Evolutionary conservation across 768 basidiomycete genomes (phyloP), one percentile per base, ranked within the genome.

Genomic region (Boletellus sp.): DNA sequence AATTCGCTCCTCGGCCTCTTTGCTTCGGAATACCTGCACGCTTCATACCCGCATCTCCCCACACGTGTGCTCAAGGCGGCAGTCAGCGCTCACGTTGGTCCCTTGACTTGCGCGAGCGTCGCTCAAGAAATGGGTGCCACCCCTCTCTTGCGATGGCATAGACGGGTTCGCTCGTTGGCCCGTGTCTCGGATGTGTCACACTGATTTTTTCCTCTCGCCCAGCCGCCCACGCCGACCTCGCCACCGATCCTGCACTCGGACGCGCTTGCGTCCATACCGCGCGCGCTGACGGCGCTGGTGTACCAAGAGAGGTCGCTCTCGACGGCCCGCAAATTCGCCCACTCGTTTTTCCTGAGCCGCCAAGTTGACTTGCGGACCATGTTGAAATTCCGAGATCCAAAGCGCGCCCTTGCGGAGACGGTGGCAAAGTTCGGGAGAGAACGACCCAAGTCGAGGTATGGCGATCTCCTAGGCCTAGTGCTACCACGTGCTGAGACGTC

Each of bases 1-100:
- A 96, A 96, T 73, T 77, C 89, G 1, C 77, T 96, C 49, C 80
- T 96, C 72, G 94, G 94, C 47, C 76, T 96, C 26, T 94, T 96
- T 65, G 87, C 91, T 20, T 59, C 90, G 3, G 94, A 98, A 70
- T 83, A 86, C 64, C 71, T 96, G 35, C 78, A 87, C 48, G 75
- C 84, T 12, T 76, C 81, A 39, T 97, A 87, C 67, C 95, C 95
- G 0, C 85, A 94, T 62, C 78, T 98, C 23, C 95, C 95, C 2
- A 93, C 91, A 19, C 84, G 90, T 47, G 93, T 93, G 20, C 71
- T 91, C 58, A 94, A 96, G 71, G 88, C 90, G 6, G 93, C 90
- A 13, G 82, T 95, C 50, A 93, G 90, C 36, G 90, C 93, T 47
- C 90, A 91, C 67, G 94, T 94, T 28, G 95, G 95, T 13, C 85